Percentiles rank a stretch among this genome's conserved stretches.
Conservation (phyloP, 495 filamentous ascomycete species). For the Talaromyces trachyspermus region DNA sequence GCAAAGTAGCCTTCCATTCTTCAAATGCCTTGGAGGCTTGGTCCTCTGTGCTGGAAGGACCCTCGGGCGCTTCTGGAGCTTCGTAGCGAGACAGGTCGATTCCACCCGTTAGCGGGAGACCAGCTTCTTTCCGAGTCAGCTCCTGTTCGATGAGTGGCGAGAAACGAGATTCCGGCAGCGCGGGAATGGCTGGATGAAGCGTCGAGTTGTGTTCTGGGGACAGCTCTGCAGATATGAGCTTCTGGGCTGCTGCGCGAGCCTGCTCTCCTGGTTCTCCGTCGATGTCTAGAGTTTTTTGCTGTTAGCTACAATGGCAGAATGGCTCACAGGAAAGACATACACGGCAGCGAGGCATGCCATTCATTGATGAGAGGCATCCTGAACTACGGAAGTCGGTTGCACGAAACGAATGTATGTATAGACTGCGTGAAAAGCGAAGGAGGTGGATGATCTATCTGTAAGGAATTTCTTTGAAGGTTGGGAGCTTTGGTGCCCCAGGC, state of each 20-base stretch:
- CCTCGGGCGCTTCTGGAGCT: conserved; percentile 41
- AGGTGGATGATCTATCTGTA: no score
- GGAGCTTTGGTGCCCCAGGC: no score
- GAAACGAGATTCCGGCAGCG: conserved; percentile 36
- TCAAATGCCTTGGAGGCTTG: conserved; percentile 22
- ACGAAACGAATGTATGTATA: background rate
- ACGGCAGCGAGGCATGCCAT: conserved; percentile 78
- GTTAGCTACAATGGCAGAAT: conserved; percentile 6
- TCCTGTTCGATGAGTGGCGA: conserved; percentile 57
- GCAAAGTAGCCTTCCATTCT: conserved; percentile 31
- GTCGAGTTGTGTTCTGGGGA: conserved; percentile 32
- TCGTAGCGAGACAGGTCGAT: conserved; percentile 85
- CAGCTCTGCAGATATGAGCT: conserved; percentile 60
- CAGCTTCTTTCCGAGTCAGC: conserved; percentile 49
- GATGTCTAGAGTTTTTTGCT: conserved; percentile 53
- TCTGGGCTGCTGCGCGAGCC: conserved; percentile 49
- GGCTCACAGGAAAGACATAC: conserved; percentile 36
- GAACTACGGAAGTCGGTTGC: conserved; percentile 19
- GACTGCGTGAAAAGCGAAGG: no score
- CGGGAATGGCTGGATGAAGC: conserved; percentile 34
- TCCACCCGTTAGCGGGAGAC: conserved; percentile 44
- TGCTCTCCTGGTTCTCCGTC: conserved; percentile 56
- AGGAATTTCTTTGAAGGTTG: no score
- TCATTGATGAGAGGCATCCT: conserved; percentile 62
- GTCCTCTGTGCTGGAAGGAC: conserved; percentile 21